phyloP scores from a whole-genome alignment of 352 stramenopile genomes.

The Pythium graminicola region DNA sequence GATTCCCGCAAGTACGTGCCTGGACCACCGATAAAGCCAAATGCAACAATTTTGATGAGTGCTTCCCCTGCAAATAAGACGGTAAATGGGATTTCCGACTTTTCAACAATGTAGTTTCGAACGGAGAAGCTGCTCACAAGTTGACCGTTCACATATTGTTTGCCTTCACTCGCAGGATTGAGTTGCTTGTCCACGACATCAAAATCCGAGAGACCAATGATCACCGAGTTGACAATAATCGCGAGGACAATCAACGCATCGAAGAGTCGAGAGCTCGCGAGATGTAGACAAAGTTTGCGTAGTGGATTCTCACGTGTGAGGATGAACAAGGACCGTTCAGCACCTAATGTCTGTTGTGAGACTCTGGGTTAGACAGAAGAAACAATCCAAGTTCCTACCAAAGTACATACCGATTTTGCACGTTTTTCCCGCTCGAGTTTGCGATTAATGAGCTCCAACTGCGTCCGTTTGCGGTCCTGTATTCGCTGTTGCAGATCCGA shows the following conservation, averaged over 20 bases:
- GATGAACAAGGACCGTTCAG: slow-evolving; percentile 39
- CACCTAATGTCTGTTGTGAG: slow-evolving; percentile 32
- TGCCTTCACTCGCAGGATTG: slow-evolving; percentile 50
- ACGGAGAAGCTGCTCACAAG: slow-evolving; percentile 39
- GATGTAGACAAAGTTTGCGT: slow-evolving; percentile 38
- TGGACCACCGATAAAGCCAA: slow-evolving; percentile 58
- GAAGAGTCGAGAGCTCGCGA: slow-evolving; percentile 61
- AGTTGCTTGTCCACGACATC: slow-evolving; percentile 53
- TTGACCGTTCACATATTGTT: slow-evolving; percentile 28
- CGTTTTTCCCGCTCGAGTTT: slow-evolving; percentile 19
- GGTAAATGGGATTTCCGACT: slow-evolving; percentile 83
- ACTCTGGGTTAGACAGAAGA: neutral
- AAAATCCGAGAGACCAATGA: slow-evolving; percentile 83
- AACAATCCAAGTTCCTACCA: neutral
- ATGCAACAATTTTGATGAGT: slow-evolving; percentile 87
- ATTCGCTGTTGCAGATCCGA: slow-evolving; percentile 28
- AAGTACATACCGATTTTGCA: slow-evolving; percentile 2
- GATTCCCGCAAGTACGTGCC: slow-evolving; percentile 75
- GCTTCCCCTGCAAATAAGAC: slow-evolving; percentile 84
- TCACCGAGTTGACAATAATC: slow-evolving; percentile 83
- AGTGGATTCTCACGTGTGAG: slow-evolving; percentile 43
- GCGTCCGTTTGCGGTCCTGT: slow-evolving; percentile 25
- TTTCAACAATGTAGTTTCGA: slow-evolving; percentile 53
- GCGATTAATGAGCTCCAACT: slow-evolving; percentile 17
- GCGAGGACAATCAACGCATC: slow-evolving; percentile 81